Evolutionary conservation across 371 early-diverging fungal species (phyloP), one percentile per base, ranked within the genome.

Genomic region (Batkoa obscura): DNA sequence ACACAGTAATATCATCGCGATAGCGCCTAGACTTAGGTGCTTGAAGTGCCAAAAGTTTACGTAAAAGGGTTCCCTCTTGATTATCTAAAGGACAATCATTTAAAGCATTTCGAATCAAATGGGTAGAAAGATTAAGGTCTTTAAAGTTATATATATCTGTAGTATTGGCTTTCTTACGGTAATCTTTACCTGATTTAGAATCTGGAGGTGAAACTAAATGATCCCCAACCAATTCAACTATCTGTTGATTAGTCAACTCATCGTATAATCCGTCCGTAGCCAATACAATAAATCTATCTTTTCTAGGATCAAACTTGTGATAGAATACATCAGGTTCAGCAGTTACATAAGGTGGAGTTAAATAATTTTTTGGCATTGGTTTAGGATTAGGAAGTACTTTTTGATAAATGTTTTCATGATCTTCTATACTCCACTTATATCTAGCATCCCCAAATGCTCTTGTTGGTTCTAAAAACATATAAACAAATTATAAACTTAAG

Each of bases 231-330:
- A 72, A 59, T 43, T 75, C 72, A 3, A 81, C 74, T 0, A 81
- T 81, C 52, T 84, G 75, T 2, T 82, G 81, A 63, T 77, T 81
- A 12, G 74, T 71, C 48, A 93, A 60, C 56, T 81, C 76, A 59
- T 94, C 95, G 81, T 87, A 94, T 1, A 96, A 68, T 2, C 97
- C 97, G 67, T 96, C 97, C 0, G 90, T 83, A 2, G 90, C 95
- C 46, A 96, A 66, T 0, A 94, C 83, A 47, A 93, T 60, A 66
- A 83, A 92, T 52, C 70, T 64, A 67, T 94, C 94, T 13, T 67
- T 66, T 6, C 47, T 30, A 71, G 62, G 65, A 60, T 67, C 58
- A 41, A 84, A 60, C 48, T 72, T 64, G 67, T 87, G 81, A 58
- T 81, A 65, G 15, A 76, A 71, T 1, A 89, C 79, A 31, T 84